A percentile compares a stretch with the other conserved stretches of the same genome.
Conservation (phyloP, 1,284 basidiomycete genomes). For the Cronartium quercuum region DNA sequence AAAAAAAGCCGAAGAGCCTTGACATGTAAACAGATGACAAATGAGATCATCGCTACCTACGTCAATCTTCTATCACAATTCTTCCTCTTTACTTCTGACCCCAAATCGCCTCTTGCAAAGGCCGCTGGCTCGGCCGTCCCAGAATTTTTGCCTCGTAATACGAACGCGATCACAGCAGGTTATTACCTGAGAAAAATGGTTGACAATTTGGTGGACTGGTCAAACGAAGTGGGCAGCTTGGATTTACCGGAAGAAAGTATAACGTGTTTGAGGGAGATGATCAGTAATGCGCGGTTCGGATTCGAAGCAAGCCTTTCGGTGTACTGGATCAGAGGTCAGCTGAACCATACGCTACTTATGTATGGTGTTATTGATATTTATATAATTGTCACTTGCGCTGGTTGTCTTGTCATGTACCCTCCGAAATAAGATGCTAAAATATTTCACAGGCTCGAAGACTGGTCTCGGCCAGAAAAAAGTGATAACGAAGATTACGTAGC, state of each 20-base stretch:
- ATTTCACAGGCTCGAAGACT: slow-evolving; percentile 79
- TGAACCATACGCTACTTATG: background rate
- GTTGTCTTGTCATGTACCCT: background rate
- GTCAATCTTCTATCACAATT: slow-evolving; percentile 78
- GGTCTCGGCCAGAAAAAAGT: slow-evolving; percentile 55
- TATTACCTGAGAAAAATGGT: slow-evolving; percentile 73
- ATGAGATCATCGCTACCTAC: slow-evolving; percentile 83
- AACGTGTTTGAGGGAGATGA: slow-evolving; percentile 62
- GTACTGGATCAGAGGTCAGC: slow-evolving; percentile 73
- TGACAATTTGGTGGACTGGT: slow-evolving; percentile 75
- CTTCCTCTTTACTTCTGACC: slow-evolving; percentile 66
- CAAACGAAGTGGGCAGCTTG: slow-evolving; percentile 70
- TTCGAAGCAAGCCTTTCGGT: slow-evolving; percentile 75
- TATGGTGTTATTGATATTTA: background rate
- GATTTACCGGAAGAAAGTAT: slow-evolving; percentile 71
- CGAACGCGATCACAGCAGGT: slow-evolving; percentile 74
- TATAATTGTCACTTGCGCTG: background rate
- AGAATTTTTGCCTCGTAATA: slow-evolving; percentile 65
- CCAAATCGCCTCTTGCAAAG: slow-evolving; percentile 60
- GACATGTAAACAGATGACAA: slow-evolving; percentile 63
- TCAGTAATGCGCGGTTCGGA: slow-evolving; percentile 79
- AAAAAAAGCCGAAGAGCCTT: slow-evolving; percentile 45
- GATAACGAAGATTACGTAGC: slow-evolving; percentile 31
- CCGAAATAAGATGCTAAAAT: slow-evolving; percentile 66
- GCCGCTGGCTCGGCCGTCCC: slow-evolving; percentile 51